Conservation (phyloP, 805 yeast species). For the Clavispora asparagi region DNA sequence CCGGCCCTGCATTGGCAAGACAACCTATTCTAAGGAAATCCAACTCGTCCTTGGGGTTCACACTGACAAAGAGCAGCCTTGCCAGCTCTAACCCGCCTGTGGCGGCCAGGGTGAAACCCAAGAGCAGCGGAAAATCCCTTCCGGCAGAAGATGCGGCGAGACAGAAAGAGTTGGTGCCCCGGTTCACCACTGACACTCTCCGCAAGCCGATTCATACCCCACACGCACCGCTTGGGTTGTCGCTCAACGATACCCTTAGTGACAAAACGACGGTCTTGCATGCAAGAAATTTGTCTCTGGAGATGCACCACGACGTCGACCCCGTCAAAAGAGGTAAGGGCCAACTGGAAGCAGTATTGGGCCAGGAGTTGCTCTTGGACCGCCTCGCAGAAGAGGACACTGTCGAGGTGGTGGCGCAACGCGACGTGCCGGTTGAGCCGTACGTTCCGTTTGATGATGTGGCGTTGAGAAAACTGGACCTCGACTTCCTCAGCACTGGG, state of each 20-base stretch:
- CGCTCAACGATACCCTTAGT: conserved; percentile 12
- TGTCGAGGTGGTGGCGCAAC: conserved; percentile 45
- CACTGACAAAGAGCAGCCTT: not conserved
- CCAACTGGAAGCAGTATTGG: not conserved
- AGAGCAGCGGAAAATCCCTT: conserved; percentile 9
- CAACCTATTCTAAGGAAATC: conserved; percentile 28
- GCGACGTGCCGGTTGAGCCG: conserved; percentile 15
- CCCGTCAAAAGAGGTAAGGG: conserved; percentile 21
- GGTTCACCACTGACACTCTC: conserved; percentile 21
- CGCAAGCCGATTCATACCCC: conserved; percentile 11
- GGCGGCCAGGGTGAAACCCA: conserved; percentile 6
- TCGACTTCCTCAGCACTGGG: conserved; percentile 20
- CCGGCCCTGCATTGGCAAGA: conserved; percentile 4
- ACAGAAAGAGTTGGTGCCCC: conserved; percentile 17
- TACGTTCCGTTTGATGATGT: conserved; percentile 8
- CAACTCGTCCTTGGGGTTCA: conserved; percentile 34
- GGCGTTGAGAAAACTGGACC: conserved; percentile 24
- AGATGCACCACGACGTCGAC: conserved; percentile 11
- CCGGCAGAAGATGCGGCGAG: conserved; percentile 17
- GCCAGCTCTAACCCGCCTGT: conserved; percentile 5
- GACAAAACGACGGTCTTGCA: conserved; percentile 16
- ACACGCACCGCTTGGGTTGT: conserved; percentile 8
- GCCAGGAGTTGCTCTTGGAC: conserved; percentile 12
- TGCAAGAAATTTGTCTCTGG: conserved; percentile 11
- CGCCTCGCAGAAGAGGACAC: conserved; percentile 27